These are phyloP conservation scores for Penicillium sp. DNA, from an alignment of 2,329 filamentous ascomycete species.

Conservation along the genomic window DNA sequence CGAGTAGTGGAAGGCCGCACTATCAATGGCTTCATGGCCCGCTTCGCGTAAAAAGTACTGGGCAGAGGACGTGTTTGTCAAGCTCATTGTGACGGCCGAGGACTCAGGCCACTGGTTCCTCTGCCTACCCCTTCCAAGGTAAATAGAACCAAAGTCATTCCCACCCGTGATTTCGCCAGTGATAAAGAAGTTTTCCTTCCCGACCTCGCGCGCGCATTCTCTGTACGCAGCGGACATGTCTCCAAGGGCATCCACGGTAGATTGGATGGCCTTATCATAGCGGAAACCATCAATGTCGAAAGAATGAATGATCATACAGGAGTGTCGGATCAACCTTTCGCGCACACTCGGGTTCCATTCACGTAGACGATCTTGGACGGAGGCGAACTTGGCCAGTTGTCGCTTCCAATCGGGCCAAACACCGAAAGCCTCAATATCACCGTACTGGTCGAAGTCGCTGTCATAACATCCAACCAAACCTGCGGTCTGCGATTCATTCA, in stretches of 20 bases:
- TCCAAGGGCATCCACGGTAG: slow-evolving; percentile 60
- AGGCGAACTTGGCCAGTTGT: slow-evolving; percentile 64
- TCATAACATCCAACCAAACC: slow-evolving; percentile 56
- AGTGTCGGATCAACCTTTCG: slow-evolving; percentile 59
- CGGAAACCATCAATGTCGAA: slow-evolving; percentile 65
- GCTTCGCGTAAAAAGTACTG: slow-evolving; percentile 53
- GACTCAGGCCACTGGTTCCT: slow-evolving; percentile 49
- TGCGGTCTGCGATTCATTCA: slow-evolving; percentile 47
- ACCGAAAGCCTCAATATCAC: slow-evolving; percentile 62
- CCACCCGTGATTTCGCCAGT: slow-evolving; percentile 63
- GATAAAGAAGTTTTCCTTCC: slow-evolving; percentile 64
- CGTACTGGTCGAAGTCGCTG: slow-evolving; percentile 65
- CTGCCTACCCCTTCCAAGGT: slow-evolving; percentile 59
- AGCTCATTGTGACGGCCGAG: slow-evolving; percentile 44
- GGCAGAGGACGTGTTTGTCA: slow-evolving; percentile 46
- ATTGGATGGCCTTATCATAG: slow-evolving; percentile 64
- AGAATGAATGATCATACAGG: slow-evolving; percentile 59
- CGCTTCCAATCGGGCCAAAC: slow-evolving; percentile 62
- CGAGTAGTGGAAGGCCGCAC: slow-evolving; percentile 62
- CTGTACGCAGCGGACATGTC: slow-evolving; percentile 59
- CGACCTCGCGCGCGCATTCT: slow-evolving; percentile 53
- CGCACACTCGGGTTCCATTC: slow-evolving; percentile 60
- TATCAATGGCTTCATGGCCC: slow-evolving; percentile 56
- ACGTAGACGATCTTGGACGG: slow-evolving; percentile 64
- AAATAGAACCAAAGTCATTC: slow-evolving; percentile 59